Base-by-base conservation (phyloP, 352 stramenopile genomes). In the Phytophthora nicotianae region DNA sequence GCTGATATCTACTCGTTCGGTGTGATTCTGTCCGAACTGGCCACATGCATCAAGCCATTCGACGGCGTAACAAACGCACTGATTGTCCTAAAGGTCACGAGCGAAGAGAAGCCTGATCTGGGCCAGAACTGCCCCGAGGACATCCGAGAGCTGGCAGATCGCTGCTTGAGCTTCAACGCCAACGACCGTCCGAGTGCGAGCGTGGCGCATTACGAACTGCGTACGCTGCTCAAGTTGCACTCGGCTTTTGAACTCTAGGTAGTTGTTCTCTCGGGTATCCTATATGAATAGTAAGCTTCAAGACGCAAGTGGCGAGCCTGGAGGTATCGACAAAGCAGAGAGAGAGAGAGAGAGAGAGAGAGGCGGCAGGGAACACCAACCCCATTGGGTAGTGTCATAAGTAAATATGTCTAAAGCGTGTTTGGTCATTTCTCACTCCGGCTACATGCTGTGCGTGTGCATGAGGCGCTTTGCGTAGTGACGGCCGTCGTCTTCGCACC, bases 1-100 rank as follows among this genome's bases (percentile, higher is more conserved):
- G 85, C 86, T 4, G 86, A 95, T 60, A 90, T 95, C 26, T 95
- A 95, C 69, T 95, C 86, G 41, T 92, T 95, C 49, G 86, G 86
- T 17, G 83, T 93, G 9, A 75, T 95, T 16, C 55, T 95, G 45
- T 86, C 81, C 3, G 86, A 95, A 70, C 50, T 95, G 32, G 71
- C 76, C 19, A 93, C 81, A 40, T 87, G 78, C 49, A 57, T 66
- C 27, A 83, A 87, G 55, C 81, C 82, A 7, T 91, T 91, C 45
- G 79, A 90, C 8, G 80, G 81, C 19, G 68, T 88, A 17, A 87
- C 75, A 46, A 93, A 90, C 49, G 74, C 79, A 4, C 65, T 86
- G 16, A 84, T 93, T 32, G 81, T 88, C 29, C 74, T 93, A 27
- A 89, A 89, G 72, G 81, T 92, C 42, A 90, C 77, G 17, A 89